These are phyloP conservation scores for Herpetospermum pedunculosum DNA, from an alignment of 306 rosid species.

Conservation along the genomic window DNA sequence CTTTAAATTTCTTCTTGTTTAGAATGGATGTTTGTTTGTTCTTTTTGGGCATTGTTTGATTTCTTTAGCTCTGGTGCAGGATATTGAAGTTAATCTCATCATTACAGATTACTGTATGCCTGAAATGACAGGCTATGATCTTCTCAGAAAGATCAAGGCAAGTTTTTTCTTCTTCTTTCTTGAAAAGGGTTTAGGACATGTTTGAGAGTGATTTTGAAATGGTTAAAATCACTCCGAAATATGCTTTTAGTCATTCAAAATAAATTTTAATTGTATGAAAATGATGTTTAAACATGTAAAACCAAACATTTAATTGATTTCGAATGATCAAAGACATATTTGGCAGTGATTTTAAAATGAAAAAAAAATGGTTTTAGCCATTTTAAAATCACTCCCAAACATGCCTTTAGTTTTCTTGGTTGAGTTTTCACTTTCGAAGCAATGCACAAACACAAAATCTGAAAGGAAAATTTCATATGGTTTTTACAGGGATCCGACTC, in stretches of 20 bases:
- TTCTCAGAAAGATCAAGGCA: slow-evolving; percentile 71
- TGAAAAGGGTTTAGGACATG: no score
- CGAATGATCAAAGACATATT: no score
- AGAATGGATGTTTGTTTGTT: background rate
- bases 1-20: no score
- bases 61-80: slow-evolving; percentile 20
- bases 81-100: slow-evolving; percentile 58
- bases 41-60: slow-evolving; percentile 5
- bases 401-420: background rate
- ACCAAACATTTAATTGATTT: no score
- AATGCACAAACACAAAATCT: background rate
- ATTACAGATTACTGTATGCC: slow-evolving; percentile 94
- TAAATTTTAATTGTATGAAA: no score
- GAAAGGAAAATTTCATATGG: background rate
- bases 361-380: no score
- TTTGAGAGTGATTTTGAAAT: no score
- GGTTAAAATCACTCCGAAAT: no score
- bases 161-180: background rate
- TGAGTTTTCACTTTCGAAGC: background rate
- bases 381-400: no score
- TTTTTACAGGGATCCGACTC: slow-evolving; percentile 63
- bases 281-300: no score
- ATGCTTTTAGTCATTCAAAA: no score
- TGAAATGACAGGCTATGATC: slow-evolving; percentile 88
- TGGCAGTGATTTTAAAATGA: no score